Base-by-base conservation (phyloP, 441 rosid genomes). In the Pelargonium fulgidum region DNA sequence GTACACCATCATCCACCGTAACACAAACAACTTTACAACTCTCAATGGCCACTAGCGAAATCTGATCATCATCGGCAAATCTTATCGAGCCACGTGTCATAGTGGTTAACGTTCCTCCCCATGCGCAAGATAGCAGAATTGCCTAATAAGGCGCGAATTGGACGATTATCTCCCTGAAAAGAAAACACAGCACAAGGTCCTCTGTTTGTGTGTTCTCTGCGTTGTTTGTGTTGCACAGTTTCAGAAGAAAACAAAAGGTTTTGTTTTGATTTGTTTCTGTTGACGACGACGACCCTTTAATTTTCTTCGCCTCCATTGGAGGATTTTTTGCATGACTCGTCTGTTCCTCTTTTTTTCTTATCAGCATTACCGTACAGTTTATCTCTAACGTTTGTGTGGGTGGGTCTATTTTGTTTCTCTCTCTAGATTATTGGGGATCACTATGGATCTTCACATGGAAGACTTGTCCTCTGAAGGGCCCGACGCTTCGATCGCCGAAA, bases 331-430 rank as follows among this genome's bases (percentile, higher is more conserved):
- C 39, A 33, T 33, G 39, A 33, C 39, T 33, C 39, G 39, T 33
- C 19, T 14, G 16, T n/a, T n/a, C 6, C 7, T 50, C 3, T n/a
- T 5, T 6, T 50, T 6, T 14, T 50, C 17, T n/a, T 6, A 14
- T 13, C 6, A 3, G 58, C 58, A 16, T 13, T n/a, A 2, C 58
- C 7, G 58, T 50, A n/a, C 58, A 50, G 19, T 50, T 50, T 13
- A 14, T 50, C 17, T 50, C 17, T 50, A 50, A 50, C 58, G 3
- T n/a, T 50, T n/a, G 13, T 50, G 58, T 50, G 17, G n/a, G 58
- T 50, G 16, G 58, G 58, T 50, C 58, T 13, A n/a, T 50, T 50
- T 50, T 50, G 58, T n/a, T 50, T 50, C 17, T 50, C 58, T 50
- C 19, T 50, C 58, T 50, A 50, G 58, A 16, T 12, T 50, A 12